Evolutionary conservation across 768 basidiomycete genomes (phyloP).

Genomic region (Lentinula guzmanii): DNA sequence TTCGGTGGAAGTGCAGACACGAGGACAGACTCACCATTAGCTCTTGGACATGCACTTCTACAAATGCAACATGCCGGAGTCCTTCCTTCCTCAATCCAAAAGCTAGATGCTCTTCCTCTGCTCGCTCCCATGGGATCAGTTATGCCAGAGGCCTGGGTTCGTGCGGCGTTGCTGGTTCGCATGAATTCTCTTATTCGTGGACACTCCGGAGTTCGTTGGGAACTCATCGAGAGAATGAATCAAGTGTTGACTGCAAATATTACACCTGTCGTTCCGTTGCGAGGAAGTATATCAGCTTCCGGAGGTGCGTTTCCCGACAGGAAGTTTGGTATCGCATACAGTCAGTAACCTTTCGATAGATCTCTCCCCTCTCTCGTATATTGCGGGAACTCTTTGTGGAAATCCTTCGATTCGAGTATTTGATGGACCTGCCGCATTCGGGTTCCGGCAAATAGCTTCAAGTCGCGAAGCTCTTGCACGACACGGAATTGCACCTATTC

Average conservation of each 20-base stretch:
- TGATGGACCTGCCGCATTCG: constrained; percentile 43
- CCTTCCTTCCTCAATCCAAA: constrained; percentile 49
- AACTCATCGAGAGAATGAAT: constrained; percentile 75
- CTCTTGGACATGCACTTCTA: constrained; percentile 76
- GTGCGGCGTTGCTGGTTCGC: constrained; percentile 80
- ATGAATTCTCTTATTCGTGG: constrained; percentile 88
- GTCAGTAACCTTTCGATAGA: constrained; percentile 33
- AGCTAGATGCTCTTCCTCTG: constrained; percentile 56
- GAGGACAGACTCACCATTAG: constrained; percentile 65
- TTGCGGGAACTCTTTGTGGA: constrained; percentile 75
- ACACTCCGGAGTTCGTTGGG: constrained; percentile 81
- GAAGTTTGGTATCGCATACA: constrained; percentile 7
- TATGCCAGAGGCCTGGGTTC: constrained; percentile 87
- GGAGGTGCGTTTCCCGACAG: constrained; percentile 47
- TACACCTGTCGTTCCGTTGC: constrained; percentile 74
- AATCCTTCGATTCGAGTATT: constrained; percentile 77
- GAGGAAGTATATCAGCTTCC: constrained; percentile 79
- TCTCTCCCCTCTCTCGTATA: constrained; percentile 75
- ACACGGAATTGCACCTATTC: constrained; percentile 58
- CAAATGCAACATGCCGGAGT: constrained; percentile 81
- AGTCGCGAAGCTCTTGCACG: constrained; percentile 51
- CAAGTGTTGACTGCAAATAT: constrained; percentile 66
- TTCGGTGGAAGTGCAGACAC: constrained; percentile 90
- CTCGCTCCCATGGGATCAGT: constrained; percentile 61
- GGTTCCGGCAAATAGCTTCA: constrained; percentile 44